Percentiles rank a stretch among this genome's conserved stretches.
Conservation (phyloP, 2,329 filamentous ascomycete genomes). For the Pseudocercospora crystallina region DNA sequence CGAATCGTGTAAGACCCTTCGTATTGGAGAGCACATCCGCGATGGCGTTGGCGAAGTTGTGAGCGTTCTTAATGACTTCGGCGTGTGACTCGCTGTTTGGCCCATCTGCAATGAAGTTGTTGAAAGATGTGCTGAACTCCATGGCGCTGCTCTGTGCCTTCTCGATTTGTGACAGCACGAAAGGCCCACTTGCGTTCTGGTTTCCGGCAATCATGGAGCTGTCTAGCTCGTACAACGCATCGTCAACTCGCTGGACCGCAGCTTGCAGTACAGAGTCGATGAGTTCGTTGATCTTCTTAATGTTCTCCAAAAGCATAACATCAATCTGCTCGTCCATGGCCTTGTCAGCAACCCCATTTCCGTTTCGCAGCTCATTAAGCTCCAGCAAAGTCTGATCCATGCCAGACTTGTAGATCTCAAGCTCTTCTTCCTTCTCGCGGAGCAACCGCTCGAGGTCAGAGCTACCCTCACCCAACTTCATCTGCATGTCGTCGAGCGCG, state of each 20-base stretch:
- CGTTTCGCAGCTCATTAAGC: constrained; percentile 76
- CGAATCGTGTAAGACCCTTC: constrained; percentile 89
- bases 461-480: constrained; percentile 74
- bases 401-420: constrained; percentile 95
- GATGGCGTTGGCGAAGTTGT: constrained; percentile 83
- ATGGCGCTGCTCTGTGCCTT: constrained; percentile 93
- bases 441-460: constrained; percentile 83
- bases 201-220: constrained; percentile 98
- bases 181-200: constrained; percentile 92
- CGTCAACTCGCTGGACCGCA: constrained; percentile 89
- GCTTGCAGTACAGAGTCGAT: constrained; percentile 95
- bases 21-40: constrained; percentile 95
- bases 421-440: constrained; percentile 93
- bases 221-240: constrained; percentile 94
- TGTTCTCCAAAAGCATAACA: constrained; percentile 77
- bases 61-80: constrained; percentile 90
- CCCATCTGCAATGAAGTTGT: constrained; percentile 96
- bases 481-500: constrained; percentile 78
- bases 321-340: constrained; percentile 90
- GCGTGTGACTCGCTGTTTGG: constrained; percentile 78
- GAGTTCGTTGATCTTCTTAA: constrained; percentile 93
- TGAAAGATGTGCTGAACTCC: constrained; percentile 97
- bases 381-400: constrained; percentile 96
- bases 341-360: constrained; percentile 65
- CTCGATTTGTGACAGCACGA: constrained; percentile 94